Conservation (phyloP, 257 asterid genomes). For the Coffea canephora region DNA sequence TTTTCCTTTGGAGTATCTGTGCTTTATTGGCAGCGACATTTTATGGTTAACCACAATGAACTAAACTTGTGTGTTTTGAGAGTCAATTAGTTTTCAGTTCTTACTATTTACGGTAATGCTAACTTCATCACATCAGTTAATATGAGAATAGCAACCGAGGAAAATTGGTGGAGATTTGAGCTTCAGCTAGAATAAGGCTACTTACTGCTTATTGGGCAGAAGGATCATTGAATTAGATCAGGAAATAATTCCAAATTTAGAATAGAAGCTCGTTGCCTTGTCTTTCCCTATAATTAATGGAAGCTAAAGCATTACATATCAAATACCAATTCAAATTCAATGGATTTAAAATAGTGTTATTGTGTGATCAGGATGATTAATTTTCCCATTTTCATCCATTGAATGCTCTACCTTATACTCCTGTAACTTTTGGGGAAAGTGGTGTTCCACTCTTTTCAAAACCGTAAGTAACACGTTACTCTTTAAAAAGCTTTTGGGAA, state of each 20-base stretch:
- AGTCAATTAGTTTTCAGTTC: neutral
- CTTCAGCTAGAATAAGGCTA: neutral
- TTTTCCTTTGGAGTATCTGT: neutral
- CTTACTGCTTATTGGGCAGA: neutral
- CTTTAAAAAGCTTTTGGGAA: neutral
- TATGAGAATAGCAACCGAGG: neutral
- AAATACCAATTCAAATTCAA: no score
- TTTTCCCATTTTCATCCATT: no score
- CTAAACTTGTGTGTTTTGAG: neutral
- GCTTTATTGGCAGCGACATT: neutral
- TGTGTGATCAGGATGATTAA: no score
- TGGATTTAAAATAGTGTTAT: no score
- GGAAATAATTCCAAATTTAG: no score
- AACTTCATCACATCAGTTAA: neutral
- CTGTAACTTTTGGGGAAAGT: no score
- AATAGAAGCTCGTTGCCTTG: no score
- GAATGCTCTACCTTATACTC: no score
- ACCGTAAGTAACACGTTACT: no score
- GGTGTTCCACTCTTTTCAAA: no score
- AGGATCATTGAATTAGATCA: neutral
- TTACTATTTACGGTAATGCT: neutral
- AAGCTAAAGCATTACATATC: neutral
- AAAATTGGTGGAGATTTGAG: neutral
- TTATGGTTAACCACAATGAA: neutral
- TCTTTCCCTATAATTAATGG: no score